Conservation (phyloP, 140 eudicot species). For the Oenanthe javanica region DNA sequence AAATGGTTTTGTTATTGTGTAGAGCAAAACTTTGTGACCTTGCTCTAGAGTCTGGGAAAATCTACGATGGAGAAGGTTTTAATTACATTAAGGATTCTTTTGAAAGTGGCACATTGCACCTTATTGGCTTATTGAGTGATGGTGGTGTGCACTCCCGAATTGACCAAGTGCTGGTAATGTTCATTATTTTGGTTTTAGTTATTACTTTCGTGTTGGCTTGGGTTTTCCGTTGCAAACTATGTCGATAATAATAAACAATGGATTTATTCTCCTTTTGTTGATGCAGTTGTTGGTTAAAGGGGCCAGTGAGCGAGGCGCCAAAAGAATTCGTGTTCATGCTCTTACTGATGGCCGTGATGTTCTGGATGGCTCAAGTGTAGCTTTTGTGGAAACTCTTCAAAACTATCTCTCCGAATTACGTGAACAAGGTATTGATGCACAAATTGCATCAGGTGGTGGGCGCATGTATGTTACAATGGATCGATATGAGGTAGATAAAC, state of each 20-base stretch:
- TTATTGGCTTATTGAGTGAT: too few relatives aligned
- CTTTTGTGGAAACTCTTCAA: conserved; percentile 86
- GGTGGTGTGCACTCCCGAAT: too few relatives aligned
- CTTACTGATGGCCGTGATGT: too few relatives aligned
- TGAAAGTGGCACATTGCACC: not conserved
- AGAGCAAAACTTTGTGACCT: conserved; percentile 92
- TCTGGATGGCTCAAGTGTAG: conserved; percentile 90
- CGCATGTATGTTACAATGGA: conserved; percentile 99
- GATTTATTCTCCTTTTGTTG: not conserved
- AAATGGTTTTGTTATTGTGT: conserved; percentile 3
- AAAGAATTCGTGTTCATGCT: too few relatives aligned
- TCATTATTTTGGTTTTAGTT: not conserved
- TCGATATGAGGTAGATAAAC: conserved; percentile 72
- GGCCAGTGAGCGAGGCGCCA: too few relatives aligned
- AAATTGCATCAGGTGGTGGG: conserved; percentile 98
- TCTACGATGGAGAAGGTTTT: conserved; percentile 85
- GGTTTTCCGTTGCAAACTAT: not conserved
- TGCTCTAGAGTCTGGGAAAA: conserved; percentile 89
- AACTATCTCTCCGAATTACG: conserved; percentile 62
- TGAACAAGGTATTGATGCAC: conserved; percentile 76
- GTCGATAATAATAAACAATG: not conserved
- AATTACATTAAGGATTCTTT: conserved; percentile 18
- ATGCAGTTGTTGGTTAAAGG: too few relatives aligned
- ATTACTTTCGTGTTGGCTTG: not conserved
- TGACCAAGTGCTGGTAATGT: conserved; percentile 79